phyloP scores from a whole-genome alignment of 75 land plant genomes.

The Sequoiadendron giganteum region DNA sequence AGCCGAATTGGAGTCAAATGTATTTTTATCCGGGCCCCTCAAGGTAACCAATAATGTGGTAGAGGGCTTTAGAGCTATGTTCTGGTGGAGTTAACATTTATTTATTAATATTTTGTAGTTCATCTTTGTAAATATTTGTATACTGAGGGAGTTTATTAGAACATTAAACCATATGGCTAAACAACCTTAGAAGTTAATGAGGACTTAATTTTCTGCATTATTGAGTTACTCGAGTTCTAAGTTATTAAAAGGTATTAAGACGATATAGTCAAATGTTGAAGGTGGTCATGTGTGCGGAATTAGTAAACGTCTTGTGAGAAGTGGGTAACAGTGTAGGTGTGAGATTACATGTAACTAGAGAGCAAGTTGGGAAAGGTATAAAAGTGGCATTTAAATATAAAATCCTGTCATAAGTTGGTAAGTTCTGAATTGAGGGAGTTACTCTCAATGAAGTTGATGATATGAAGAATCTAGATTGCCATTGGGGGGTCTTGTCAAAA shows the following conservation, averaged over 20 bases:
- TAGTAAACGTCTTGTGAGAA: not conserved
- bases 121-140: no score
- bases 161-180: no score
- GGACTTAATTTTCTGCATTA: no score
- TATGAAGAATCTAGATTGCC: not conserved
- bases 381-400: not conserved
- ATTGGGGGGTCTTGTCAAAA: not conserved
- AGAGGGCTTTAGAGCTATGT: no score
- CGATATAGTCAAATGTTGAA: not conserved
- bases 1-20: no score
- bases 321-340: not conserved
- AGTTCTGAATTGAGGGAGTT: not conserved
- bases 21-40: no score
- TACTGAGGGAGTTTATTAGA: no score
- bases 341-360: not conserved
- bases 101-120: no score
- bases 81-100: no score
- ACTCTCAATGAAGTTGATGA: not conserved
- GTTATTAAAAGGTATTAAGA: not conserved
- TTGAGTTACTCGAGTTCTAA: no score
- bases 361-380: not conserved
- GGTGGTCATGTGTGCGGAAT: not conserved
- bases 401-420: not conserved
- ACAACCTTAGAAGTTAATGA: no score
- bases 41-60: no score